Base-by-base conservation (phyloP, 179 eudicot species). In the Monotropa hypopitys region DNA sequence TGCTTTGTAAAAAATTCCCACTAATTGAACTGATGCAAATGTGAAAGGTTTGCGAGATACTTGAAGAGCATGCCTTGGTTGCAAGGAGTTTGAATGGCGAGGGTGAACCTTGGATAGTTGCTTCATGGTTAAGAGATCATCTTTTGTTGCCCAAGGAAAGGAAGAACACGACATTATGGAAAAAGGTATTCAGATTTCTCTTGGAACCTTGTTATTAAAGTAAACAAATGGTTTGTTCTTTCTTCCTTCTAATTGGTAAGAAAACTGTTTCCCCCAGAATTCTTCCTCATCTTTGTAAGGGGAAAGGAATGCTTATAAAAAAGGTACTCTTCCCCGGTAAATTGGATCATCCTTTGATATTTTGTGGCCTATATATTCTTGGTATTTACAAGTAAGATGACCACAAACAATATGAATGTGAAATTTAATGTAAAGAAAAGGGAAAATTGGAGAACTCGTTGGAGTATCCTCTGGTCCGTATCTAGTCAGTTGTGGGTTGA, bases 91-190 rank as follows among this genome's bases (percentile, higher is more conserved):
- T 53, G 63, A 79, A 82, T 66, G 91, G 86, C 49, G 84, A 75
- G 70, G 86, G 85, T 71, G 96, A 91, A 78, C 86, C 97, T 72
- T 95, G 99, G 98, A 86, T 95, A 67, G 91, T 95, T 82, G 97
- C 93, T 26, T 95, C 99, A 46, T 89, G 95, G 93, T 85, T 95
- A 75, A 87, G 97, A 30, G 99, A 95, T 88, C 95, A 95, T 90
- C 91, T 95, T 78, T 92, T 95, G 78, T 84, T 89, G n/a, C 91
- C 98, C 61, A 85, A 78, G 82, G 99, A 95, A 87, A 93, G 99
- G 83, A 91, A 85, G 81, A 86, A 95, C 76, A 81, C 87, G 42
- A 43, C 75, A 33, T 80, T 95, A 26, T 95, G 99, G 99, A 90
- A 86, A 81, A 93, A 85, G 99, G 98, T 95, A 83, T 21, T 51